Percentiles rank a stretch among this genome's conserved stretches.
Conservation (phyloP, 805 yeast genomes). For the Candida ortonii region DNA sequence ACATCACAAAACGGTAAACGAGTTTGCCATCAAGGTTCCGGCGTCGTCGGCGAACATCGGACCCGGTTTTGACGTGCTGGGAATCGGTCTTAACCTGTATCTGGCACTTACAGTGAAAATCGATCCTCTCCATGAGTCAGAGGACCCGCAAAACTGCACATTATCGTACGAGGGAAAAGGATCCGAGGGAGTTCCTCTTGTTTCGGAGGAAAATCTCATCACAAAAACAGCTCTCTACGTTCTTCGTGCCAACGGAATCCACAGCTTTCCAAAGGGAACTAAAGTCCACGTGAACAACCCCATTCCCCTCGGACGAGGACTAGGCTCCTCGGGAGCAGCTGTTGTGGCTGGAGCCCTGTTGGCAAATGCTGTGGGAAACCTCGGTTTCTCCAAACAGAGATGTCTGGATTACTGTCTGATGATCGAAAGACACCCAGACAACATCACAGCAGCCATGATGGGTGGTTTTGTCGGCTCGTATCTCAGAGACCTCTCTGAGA, state of each 20-base stretch:
- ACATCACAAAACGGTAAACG: constrained; percentile 33
- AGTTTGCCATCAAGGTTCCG: constrained; percentile 73
- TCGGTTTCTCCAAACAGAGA: constrained; percentile 71
- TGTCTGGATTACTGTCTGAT: constrained; percentile 91
- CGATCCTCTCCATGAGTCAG: constrained; percentile 44
- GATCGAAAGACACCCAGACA: constrained; percentile 98
- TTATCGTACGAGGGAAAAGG: constrained; percentile 75
- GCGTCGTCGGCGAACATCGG: constrained; percentile 98
- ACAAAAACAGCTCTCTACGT: constrained; percentile 93
- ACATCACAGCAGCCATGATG: constrained; percentile 98
- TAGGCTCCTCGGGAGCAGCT: constrained; percentile 98
- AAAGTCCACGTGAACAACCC: constrained; percentile 79
- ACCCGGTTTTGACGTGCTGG: constrained; percentile 96
- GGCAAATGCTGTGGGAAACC: constrained; percentile 78
- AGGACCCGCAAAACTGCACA: constrained; percentile 63
- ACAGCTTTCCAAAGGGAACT: constrained; percentile 81
- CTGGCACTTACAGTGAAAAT: constrained; percentile 67
- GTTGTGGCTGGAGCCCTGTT: constrained; percentile 94
- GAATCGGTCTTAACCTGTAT: constrained; percentile 79
- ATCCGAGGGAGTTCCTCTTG: constrained; percentile 72
- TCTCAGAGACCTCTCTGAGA: constrained; percentile 71
- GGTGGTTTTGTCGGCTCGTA: constrained; percentile 98
- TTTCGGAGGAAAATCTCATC: constrained; percentile 76
- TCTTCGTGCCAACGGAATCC: constrained; percentile 74
- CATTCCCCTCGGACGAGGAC: constrained; percentile 93